These are phyloP conservation scores for Xylariaceae sp. DNA, from an alignment of 2,329 filamentous ascomycete genomes.

Conservation along the genomic window DNA sequence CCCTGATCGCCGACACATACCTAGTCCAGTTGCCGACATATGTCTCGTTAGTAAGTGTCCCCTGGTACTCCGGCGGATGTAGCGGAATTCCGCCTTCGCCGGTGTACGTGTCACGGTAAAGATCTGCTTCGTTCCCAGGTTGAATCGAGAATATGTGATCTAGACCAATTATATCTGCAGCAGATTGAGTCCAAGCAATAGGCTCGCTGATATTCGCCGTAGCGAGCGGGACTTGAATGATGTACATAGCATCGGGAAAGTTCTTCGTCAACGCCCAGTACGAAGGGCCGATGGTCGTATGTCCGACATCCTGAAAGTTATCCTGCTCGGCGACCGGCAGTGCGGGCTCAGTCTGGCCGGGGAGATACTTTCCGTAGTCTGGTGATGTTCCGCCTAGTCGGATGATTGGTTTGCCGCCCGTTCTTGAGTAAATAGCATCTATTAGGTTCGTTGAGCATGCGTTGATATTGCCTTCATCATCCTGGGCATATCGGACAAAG, in stretches of 20 bases:
- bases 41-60: slow-evolving; percentile 31
- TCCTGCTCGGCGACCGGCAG: slow-evolving; percentile 33
- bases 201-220: slow-evolving; percentile 34
- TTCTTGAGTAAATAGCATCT: slow-evolving; percentile 32
- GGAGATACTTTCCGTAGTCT: slow-evolving; percentile 34
- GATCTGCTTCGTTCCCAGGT: slow-evolving; percentile 34
- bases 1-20: slow-evolving; percentile 31
- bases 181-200: slow-evolving; percentile 32
- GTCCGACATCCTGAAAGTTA: slow-evolving; percentile 33
- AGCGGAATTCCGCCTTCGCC: slow-evolving; percentile 28
- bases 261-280: slow-evolving; percentile 33
- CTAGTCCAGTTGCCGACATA: slow-evolving; percentile 35
- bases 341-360: slow-evolving; percentile 30
- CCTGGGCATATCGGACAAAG: slow-evolving; percentile 32
- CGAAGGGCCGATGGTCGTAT: slow-evolving; percentile 33
- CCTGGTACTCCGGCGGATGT: slow-evolving; percentile 33
- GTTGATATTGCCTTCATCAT: slow-evolving; percentile 31
- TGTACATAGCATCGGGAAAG: slow-evolving; percentile 33
- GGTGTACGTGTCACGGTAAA: slow-evolving; percentile 28
- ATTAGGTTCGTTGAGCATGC: slow-evolving; percentile 34
- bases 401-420: slow-evolving; percentile 33
- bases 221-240: slow-evolving; percentile 35
- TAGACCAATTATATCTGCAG: slow-evolving; percentile 28
- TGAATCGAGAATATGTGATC: slow-evolving; percentile 35
- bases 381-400: slow-evolving; percentile 34